Evolutionary conservation across 306 rosid species (phyloP).

Genomic region (Quercus berberidifolia): DNA sequence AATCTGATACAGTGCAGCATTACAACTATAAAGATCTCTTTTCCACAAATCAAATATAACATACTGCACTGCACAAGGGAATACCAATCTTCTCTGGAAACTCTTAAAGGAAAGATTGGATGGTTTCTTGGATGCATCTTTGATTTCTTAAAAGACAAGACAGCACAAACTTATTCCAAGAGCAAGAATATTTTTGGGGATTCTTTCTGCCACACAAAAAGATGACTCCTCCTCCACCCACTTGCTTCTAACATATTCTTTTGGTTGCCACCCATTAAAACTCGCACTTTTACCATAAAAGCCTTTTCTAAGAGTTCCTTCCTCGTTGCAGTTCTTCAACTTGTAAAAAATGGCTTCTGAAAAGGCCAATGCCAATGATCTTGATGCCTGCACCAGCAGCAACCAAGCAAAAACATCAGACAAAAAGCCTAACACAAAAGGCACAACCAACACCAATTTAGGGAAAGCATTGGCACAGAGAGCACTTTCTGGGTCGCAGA

Average conservation of each 20-base stretch:
- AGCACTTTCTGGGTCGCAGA: constrained; percentile 57
- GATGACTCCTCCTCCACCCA: constrained; percentile 26
- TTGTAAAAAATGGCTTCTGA: constrained; percentile 48
- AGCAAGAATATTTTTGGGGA: constrained; percentile 36
- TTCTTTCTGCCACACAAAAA: constrained; percentile 48
- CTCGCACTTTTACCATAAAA: constrained; percentile 1
- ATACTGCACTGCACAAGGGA: background rate
- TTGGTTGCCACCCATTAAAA: constrained; percentile 24
- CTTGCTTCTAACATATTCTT: constrained; percentile 44
- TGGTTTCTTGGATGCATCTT: constrained; percentile 17
- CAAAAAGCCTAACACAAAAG: constrained; percentile 30
- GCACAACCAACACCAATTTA: constrained; percentile 23
- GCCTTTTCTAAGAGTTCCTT: constrained; percentile 15
- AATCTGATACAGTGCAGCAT: background rate
- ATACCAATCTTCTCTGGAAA: background rate
- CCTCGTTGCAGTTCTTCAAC: background rate
- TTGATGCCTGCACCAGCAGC: constrained; percentile 28
- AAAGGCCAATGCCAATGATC: constrained; percentile 29
- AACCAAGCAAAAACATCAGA: constrained; percentile 38
- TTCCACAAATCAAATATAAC: background rate
- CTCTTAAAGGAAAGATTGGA: background rate
- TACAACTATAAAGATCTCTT: background rate
- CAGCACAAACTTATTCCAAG: constrained; percentile 43
- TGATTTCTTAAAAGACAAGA: constrained; percentile 34
- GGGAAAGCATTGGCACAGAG: constrained; percentile 64